These are phyloP conservation scores for Apiotrichum porosum DNA, from an alignment of 1,284 basidiomycete species.

Conservation along the genomic window DNA sequence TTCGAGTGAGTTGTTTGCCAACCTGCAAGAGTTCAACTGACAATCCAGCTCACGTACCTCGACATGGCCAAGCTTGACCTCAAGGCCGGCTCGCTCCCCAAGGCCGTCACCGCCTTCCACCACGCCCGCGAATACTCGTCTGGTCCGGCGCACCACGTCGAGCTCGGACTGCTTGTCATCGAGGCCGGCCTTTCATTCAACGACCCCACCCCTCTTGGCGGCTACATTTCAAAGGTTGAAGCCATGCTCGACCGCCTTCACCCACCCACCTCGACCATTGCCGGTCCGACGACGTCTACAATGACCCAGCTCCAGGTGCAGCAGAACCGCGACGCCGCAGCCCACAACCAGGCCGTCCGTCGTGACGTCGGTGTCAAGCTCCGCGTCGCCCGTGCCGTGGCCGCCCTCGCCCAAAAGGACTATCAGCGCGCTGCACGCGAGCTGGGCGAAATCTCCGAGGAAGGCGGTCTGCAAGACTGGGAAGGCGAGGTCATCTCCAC, in stretches of 20 bases:
- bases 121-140: slow-evolving; percentile 34
- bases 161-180: slow-evolving; percentile 36
- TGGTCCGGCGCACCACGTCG: slow-evolving; percentile 36
- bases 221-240: slow-evolving; percentile 39
- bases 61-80: slow-evolving; percentile 35
- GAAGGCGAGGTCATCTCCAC: slow-evolving; percentile 39
- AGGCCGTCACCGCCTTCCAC: slow-evolving; percentile 29
- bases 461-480: slow-evolving; percentile 39
- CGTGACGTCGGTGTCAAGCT: slow-evolving; percentile 27
- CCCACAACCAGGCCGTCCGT: slow-evolving; percentile 17
- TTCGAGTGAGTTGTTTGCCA: slow-evolving; percentile 33
- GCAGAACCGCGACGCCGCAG: slow-evolving; percentile 25
- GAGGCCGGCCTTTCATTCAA: slow-evolving; percentile 39
- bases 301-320: slow-evolving; percentile 35
- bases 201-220: slow-evolving; percentile 23
- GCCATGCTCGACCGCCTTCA: slow-evolving; percentile 35
- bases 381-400: slow-evolving; percentile 30
- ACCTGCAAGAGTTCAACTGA: too few relatives aligned
- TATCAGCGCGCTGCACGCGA: slow-evolving; percentile 29
- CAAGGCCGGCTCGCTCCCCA: slow-evolving; percentile 26
- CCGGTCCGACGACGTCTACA: slow-evolving; percentile 12
- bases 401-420: slow-evolving; percentile 22
- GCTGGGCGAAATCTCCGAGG: slow-evolving; percentile 29
- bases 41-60: slow-evolving; percentile 41
- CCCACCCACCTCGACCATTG: slow-evolving; percentile 12